phyloP scores from a whole-genome alignment of 2,329 filamentous ascomycete species.

The Emmonsia crescens region DNA sequence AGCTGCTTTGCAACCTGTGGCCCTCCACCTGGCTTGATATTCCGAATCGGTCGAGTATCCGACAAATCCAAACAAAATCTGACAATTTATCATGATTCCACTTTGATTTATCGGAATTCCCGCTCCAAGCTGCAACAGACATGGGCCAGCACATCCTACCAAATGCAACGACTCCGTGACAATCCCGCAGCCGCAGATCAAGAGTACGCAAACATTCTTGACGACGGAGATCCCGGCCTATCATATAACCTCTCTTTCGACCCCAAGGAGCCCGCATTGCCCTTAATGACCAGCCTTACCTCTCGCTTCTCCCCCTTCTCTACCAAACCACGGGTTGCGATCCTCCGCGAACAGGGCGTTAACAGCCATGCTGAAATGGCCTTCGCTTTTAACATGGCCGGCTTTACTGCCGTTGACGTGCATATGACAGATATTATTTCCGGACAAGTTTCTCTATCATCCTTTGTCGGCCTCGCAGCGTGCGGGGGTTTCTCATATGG shows the following conservation, averaged over 20 bases:
- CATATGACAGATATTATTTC: conserved; percentile 92
- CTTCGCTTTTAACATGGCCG: conserved; percentile 83
- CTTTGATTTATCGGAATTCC: conserved; percentile 56
- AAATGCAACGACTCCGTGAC: conserved; percentile 84
- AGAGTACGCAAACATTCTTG: conserved; percentile 64
- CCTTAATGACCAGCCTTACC: conserved; percentile 53
- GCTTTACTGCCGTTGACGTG: conserved; percentile 84
- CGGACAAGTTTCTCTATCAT: conserved; percentile 64
- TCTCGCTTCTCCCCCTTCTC: conserved; percentile 45
- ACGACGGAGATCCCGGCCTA: conserved; percentile 70
- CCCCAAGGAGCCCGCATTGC: conserved; percentile 64
- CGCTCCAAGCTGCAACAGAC: conserved; percentile 69
- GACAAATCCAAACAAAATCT: conserved; percentile 60
- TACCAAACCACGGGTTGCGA: conserved; percentile 67
- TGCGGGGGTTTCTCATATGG: conserved; percentile 96
- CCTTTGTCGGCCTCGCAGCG: conserved; percentile 82
- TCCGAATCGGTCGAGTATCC: conserved; percentile 70
- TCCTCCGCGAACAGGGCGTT: conserved; percentile 88
- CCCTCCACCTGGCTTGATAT: conserved; percentile 68
- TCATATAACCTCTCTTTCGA: conserved; percentile 74
- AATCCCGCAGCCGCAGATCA: conserved; percentile 77
- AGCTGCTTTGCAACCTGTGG: conserved; percentile 86
- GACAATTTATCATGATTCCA: conserved; percentile 60
- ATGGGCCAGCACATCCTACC: conserved; percentile 80
- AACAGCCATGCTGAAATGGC: conserved; percentile 98